Conservation (phyloP, 352 stramenopile genomes). For the Globisporangium paroecandrum region DNA sequence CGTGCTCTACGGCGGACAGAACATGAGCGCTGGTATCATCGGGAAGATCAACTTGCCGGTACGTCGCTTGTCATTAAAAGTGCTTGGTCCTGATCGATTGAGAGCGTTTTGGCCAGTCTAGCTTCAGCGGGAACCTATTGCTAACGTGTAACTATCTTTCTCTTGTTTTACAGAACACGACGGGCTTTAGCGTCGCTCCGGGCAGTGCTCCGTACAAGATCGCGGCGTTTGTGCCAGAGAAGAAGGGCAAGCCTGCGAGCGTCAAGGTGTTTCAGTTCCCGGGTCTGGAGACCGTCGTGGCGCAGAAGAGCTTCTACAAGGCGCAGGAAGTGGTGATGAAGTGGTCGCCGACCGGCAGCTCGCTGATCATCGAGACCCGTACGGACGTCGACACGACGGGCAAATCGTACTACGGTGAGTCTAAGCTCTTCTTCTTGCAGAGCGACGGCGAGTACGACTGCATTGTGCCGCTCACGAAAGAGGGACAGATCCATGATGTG, state of each 20-base stretch:
- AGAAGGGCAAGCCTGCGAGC: slow-evolving; percentile 86
- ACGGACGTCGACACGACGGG: slow-evolving; percentile 91
- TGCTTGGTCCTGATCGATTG: background rate
- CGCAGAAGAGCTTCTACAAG: slow-evolving; percentile 90
- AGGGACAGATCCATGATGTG: slow-evolving; percentile 93
- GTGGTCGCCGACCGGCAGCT: slow-evolving; percentile 84
- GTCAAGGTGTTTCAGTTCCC: slow-evolving; percentile 85
- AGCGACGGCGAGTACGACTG: slow-evolving; percentile 89
- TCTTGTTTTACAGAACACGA: slow-evolving; percentile 41
- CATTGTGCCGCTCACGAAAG: slow-evolving; percentile 87
- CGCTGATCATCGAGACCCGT: slow-evolving; percentile 88
- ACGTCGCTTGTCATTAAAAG: slow-evolving; percentile 7
- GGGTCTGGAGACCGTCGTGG: slow-evolving; percentile 51
- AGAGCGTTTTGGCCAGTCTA: background rate
- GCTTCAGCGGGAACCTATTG: background rate
- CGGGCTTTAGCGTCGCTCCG: slow-evolving; percentile 84
- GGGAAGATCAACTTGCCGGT: slow-evolving; percentile 75
- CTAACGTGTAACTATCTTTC: background rate
- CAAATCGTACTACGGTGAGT: slow-evolving; percentile 98
- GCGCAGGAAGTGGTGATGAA: slow-evolving; percentile 88
- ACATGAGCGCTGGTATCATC: slow-evolving; percentile 51
- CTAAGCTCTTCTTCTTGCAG: slow-evolving; percentile 94
- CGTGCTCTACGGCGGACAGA: slow-evolving; percentile 71
- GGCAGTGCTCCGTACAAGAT: slow-evolving; percentile 79
- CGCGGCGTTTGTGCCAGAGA: slow-evolving; percentile 85